Percentiles rank a stretch among this genome's conserved stretches.
Evolutionary conservation across 2,329 filamentous ascomycete species (phyloP).

Genomic region (Colletotrichum sp.): DNA sequence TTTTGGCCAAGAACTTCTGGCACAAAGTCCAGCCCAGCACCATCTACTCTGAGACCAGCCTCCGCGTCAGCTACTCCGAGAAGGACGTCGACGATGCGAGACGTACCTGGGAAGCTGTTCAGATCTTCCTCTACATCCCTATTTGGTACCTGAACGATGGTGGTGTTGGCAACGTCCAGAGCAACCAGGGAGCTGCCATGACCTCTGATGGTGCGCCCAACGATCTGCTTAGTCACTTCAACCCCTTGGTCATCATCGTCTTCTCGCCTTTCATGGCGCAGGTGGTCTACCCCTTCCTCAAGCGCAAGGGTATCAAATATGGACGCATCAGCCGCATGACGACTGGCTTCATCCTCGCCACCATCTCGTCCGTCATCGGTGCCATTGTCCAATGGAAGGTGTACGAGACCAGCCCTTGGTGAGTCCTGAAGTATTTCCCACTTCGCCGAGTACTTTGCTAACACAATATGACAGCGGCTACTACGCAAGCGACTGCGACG

Average conservation of each 20-base stretch:
- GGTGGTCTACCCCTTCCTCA: conserved; percentile 62
- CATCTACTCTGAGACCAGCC: conserved; percentile 44
- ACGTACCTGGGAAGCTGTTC: conserved; percentile 50
- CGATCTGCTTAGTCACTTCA: conserved; percentile 65
- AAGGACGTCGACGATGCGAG: conserved; percentile 70
- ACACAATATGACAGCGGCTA: conserved; percentile 35
- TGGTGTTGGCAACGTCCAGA: conserved; percentile 38
- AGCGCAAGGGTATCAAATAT: conserved; percentile 56
- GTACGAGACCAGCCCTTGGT: conserved; percentile 59
- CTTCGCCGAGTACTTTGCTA: not conserved
- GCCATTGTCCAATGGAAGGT: conserved; percentile 63
- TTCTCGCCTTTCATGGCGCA: conserved; percentile 57
- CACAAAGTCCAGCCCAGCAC: conserved; percentile 61
- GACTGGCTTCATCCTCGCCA: conserved; percentile 57
- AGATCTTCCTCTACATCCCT: conserved; percentile 46
- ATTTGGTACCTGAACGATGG: conserved; percentile 45
- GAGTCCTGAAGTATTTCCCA: not conserved
- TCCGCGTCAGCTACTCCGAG: conserved; percentile 64
- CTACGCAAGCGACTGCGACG: conserved; percentile 43
- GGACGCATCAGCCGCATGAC: conserved; percentile 63
- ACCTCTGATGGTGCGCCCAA: conserved; percentile 59
- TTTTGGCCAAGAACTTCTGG: conserved; percentile 63
- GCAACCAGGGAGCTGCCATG: conserved; percentile 46
- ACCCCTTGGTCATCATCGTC: conserved; percentile 65
- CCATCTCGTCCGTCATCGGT: conserved; percentile 59